Conservation (phyloP, 2,329 filamentous ascomycete species). For the Onygenales sp. region DNA sequence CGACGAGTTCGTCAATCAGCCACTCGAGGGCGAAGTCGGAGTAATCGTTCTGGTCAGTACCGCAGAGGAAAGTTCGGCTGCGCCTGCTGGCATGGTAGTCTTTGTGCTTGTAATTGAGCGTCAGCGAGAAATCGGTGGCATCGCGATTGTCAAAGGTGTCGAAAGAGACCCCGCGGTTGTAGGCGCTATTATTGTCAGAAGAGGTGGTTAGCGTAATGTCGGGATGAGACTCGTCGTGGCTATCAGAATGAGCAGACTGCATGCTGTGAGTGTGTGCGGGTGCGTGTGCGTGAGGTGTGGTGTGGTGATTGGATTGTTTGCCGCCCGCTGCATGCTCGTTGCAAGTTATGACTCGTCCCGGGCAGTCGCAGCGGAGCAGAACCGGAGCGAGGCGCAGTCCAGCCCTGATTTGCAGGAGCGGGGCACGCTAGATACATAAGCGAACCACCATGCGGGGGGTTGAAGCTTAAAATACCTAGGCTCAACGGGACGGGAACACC, state of each 20-base stretch:
- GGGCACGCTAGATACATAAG: constrained; percentile 8
- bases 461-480: background rate
- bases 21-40: constrained; percentile 88
- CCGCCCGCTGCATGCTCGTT: background rate
- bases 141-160: constrained; percentile 62
- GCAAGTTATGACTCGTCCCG: background rate
- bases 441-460: constrained; percentile 1
- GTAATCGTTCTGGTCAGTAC: constrained; percentile 83
- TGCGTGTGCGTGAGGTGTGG: background rate
- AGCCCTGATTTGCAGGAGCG: constrained; percentile 1
- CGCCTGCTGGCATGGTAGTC: constrained; percentile 73
- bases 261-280: background rate
- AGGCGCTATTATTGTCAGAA: constrained; percentile 40
- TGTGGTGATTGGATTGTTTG: background rate
- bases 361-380: background rate
- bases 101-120: constrained; percentile 74
- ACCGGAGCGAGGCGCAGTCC: background rate
- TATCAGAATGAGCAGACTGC: background rate
- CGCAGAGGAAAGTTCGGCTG: constrained; percentile 82
- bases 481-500: background rate
- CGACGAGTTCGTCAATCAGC: constrained; percentile 83
- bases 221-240: background rate
- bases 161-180: constrained; percentile 61
- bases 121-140: constrained; percentile 64
- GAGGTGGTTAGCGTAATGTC: constrained; percentile 4